Evolutionary conservation across 345 rosid species (phyloP).

Genomic region (Lumnitzera littorea): DNA sequence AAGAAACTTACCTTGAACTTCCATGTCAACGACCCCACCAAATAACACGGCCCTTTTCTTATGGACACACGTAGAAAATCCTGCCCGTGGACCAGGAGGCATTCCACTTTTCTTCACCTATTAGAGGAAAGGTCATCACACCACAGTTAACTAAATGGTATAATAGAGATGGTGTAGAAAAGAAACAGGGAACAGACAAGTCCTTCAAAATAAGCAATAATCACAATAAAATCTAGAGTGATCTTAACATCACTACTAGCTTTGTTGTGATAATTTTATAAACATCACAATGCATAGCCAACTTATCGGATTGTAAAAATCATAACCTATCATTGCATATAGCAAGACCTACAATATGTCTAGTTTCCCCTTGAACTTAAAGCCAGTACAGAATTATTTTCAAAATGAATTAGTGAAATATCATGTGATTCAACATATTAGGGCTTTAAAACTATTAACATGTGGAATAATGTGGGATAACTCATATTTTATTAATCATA

Average conservation of each 20-base stretch:
- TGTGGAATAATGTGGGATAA: no score
- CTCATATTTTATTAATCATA: no score
- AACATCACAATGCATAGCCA: no score
- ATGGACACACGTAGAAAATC: conserved; percentile 87
- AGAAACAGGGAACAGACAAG: background rate
- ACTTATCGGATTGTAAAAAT: no score
- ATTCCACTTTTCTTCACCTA: conserved; percentile 94
- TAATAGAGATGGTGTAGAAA: background rate
- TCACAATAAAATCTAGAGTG: background rate
- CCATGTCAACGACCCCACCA: conserved; percentile 97
- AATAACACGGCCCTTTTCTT: conserved; percentile 90
- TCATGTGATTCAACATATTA: no score
- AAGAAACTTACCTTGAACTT: conserved; percentile 65
- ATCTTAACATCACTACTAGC: no score
- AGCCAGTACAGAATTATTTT: background rate
- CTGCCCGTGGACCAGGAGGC: conserved; percentile 96
- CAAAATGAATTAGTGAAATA: background rate
- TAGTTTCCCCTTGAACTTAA: background rate
- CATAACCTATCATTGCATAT: no score
- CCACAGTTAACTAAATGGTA: background rate
- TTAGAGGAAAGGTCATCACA: conserved; percentile 6
- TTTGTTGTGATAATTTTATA: no score
- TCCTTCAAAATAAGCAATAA: background rate
- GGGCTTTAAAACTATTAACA: no score
- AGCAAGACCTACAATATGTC: no score